phyloP scores from a whole-genome alignment of 768 basidiomycete species.

The Termitomyces sp. region DNA sequence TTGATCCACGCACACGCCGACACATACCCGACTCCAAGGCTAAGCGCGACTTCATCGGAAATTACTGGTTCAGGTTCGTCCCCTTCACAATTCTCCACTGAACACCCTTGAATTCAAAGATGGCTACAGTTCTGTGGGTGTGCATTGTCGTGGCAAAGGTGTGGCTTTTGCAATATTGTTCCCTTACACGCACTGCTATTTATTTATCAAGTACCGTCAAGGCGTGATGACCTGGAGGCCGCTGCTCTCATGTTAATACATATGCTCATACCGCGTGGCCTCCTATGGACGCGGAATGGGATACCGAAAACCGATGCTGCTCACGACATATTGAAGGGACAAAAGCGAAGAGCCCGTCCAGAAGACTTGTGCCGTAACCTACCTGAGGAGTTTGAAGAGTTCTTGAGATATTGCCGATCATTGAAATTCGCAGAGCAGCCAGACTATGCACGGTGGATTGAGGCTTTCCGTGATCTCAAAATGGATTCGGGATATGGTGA shows the following conservation, averaged over 20 bases:
- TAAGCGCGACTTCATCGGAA: conserved; percentile 76
- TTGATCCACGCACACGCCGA: conserved; percentile 58
- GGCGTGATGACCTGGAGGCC: conserved; percentile 78
- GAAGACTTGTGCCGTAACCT: conserved; percentile 68
- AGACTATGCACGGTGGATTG: conserved; percentile 62
- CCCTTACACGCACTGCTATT: background rate
- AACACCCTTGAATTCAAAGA: background rate
- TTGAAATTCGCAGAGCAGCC: conserved; percentile 67
- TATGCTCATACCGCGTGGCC: conserved; percentile 69
- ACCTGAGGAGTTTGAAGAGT: conserved; percentile 72
- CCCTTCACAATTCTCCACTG: background rate
- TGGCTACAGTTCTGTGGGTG: conserved; percentile 52
- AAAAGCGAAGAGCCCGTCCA: conserved; percentile 55
- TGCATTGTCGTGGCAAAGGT: conserved; percentile 79
- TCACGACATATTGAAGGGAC: conserved; percentile 60
- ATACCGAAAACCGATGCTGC: conserved; percentile 66
- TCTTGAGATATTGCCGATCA: conserved; percentile 66
- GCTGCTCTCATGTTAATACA: conserved; percentile 78
- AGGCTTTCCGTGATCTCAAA: conserved; percentile 63
- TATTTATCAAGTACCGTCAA: conserved; percentile 58
- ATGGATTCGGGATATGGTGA: conserved; percentile 53
- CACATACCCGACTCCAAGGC: conserved; percentile 69
- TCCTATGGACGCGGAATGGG: conserved; percentile 79
- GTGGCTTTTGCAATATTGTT: conserved; percentile 12
- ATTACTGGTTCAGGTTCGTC: conserved; percentile 74